A percentile compares a stretch with the other conserved stretches of the same genome.
These are phyloP conservation scores for Paraconiothyrium brasiliense DNA, from an alignment of 2,329 filamentous ascomycete species.

Conservation along the genomic window DNA sequence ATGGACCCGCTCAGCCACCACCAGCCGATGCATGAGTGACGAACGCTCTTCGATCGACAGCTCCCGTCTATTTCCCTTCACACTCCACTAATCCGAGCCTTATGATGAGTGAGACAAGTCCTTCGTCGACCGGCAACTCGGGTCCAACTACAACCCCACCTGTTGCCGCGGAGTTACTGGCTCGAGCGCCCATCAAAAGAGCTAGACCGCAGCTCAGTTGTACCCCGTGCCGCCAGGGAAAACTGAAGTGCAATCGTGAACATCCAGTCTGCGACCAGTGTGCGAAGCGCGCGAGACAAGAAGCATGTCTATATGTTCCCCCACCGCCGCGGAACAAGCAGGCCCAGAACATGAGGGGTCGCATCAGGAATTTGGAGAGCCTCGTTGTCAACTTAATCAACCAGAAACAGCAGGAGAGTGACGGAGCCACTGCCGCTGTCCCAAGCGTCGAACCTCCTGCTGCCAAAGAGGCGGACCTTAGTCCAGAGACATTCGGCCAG, in stretches of 20 bases:
- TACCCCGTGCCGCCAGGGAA: slow-evolving; percentile 39
- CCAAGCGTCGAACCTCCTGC: not conserved
- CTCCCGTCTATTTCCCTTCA: not conserved
- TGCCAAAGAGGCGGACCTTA: slow-evolving; percentile 16
- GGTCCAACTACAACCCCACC: slow-evolving; percentile 6
- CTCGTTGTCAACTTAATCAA: slow-evolving; percentile 42
- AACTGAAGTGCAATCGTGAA: slow-evolving; percentile 41
- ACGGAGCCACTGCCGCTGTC: not conserved
- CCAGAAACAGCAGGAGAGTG: slow-evolving; percentile 33
- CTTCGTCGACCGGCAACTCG: slow-evolving; percentile 10
- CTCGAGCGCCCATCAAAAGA: slow-evolving; percentile 32
- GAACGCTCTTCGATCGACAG: not conserved
- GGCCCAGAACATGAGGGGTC: slow-evolving; percentile 40
- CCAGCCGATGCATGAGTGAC: not conserved
- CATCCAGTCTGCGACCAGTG: slow-evolving; percentile 43
- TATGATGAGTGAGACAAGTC: slow-evolving; percentile 20
- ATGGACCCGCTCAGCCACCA: slow-evolving; percentile 5
- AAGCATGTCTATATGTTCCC: slow-evolving; percentile 36
- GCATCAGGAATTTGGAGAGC: slow-evolving; percentile 40
- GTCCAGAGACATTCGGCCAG: slow-evolving; percentile 29
- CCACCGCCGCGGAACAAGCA: slow-evolving; percentile 36
- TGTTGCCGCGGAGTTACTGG: slow-evolving; percentile 20
- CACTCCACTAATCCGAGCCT: not conserved
- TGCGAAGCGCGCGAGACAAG: slow-evolving; percentile 33
- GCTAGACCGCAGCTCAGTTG: slow-evolving; percentile 39